phyloP scores from a whole-genome alignment of 768 basidiomycete genomes.

The Leccinum broughii region DNA sequence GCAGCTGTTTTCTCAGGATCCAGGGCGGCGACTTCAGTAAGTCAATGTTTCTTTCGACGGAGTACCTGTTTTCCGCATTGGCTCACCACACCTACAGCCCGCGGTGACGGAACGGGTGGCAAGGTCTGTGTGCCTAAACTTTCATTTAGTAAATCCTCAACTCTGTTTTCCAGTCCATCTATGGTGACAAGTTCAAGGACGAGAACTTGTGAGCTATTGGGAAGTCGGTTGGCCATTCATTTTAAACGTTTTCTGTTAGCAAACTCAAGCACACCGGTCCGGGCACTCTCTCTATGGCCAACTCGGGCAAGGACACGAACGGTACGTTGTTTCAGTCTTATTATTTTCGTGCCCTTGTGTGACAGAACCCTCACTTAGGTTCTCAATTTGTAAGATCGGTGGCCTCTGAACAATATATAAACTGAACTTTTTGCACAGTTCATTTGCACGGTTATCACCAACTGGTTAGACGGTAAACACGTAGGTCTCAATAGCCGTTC shows the following conservation, averaged over 20 bases:
- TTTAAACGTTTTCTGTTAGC: slow-evolving; percentile 42
- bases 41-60: slow-evolving; percentile 32
- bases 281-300: slow-evolving; percentile 93
- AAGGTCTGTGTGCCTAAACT: slow-evolving; percentile 51
- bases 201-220: slow-evolving; percentile 81
- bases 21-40: slow-evolving; percentile 98
- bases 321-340: slow-evolving; percentile 43
- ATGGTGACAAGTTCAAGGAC: slow-evolving; percentile 87
- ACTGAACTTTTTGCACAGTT: slow-evolving; percentile 53
- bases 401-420: neutral
- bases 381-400: slow-evolving; percentile 77
- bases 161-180: slow-evolving; percentile 64
- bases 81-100: slow-evolving; percentile 45
- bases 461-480: slow-evolving; percentile 91
- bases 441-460: slow-evolving; percentile 84
- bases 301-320: slow-evolving; percentile 90
- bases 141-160: slow-evolving; percentile 3
- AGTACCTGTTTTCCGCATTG: slow-evolving; percentile 19
- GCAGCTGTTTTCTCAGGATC: slow-evolving; percentile 54
- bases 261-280: slow-evolving; percentile 93
- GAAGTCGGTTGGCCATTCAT: neutral
- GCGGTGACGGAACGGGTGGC: slow-evolving; percentile 87
- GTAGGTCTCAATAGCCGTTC: slow-evolving; percentile 40
- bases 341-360: slow-evolving; percentile 1
- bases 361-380: slow-evolving; percentile 41